These are phyloP conservation scores for Euphrasia arctica DNA, from an alignment of 305 asterid genomes.

Conservation along the genomic window DNA sequence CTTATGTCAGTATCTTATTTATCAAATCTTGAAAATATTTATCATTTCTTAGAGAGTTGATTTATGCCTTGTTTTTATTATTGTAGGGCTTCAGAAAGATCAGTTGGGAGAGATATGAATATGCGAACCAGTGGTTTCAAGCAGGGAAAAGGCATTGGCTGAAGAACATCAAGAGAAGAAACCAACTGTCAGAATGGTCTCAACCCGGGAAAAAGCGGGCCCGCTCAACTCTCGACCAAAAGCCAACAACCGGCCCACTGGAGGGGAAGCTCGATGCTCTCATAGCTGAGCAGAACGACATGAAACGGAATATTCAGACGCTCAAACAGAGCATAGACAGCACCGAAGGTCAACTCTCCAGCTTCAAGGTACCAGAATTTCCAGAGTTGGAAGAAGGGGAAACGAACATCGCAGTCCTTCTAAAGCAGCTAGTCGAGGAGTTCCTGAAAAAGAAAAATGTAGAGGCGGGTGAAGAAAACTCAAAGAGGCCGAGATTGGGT, in stretches of 20 bases:
- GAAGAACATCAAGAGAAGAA: slow-evolving; percentile 37
- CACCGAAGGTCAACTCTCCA: slow-evolving; percentile 24
- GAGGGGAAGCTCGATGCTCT: slow-evolving; percentile 28
- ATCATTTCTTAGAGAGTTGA: background rate
- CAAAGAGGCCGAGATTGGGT: slow-evolving; percentile 16
- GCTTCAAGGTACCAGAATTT: slow-evolving; percentile 11
- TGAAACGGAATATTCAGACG: slow-evolving; percentile 33
- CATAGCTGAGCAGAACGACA: slow-evolving; percentile 29
- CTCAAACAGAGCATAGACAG: slow-evolving; percentile 25
- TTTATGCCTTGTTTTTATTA: no score
- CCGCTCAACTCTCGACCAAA: slow-evolving; percentile 13
- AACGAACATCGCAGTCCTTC: slow-evolving; percentile 12
- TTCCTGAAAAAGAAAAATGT: slow-evolving; percentile 25
- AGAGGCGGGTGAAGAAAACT: slow-evolving; percentile 15
- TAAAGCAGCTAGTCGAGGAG: slow-evolving; percentile 22
- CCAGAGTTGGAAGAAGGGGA: slow-evolving; percentile 17
- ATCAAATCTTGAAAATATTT: background rate
- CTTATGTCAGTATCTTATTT: slow-evolving; percentile 24
- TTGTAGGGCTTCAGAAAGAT: slow-evolving; percentile 41
- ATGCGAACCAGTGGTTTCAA: slow-evolving; percentile 42
- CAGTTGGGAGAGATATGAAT: slow-evolving; percentile 32
- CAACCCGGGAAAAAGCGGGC: slow-evolving; percentile 1
- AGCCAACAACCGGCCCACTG: slow-evolving; percentile 12
- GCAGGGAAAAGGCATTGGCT: slow-evolving; percentile 40
- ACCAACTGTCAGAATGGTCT: slow-evolving; percentile 3